Conservation (phyloP, 768 basidiomycete genomes). For the Tephrocybe rancida region DNA sequence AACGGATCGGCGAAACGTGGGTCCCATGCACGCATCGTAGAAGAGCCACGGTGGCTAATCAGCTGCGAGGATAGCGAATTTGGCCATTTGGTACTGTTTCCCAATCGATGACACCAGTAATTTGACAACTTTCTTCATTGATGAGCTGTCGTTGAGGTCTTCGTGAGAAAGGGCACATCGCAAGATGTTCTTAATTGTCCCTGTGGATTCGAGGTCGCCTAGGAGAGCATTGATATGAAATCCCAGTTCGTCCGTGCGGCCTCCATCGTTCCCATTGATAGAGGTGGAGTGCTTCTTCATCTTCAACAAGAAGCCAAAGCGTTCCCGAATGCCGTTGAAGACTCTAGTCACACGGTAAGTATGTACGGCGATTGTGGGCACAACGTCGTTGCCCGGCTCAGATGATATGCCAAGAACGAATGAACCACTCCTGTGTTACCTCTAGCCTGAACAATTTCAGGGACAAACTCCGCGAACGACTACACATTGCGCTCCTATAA, state of each 20-base stretch:
- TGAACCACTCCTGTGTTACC: conserved; percentile 2
- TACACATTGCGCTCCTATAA: not conserved
- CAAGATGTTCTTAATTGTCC: not conserved
- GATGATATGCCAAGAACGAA: conserved; percentile 2
- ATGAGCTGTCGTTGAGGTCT: not conserved
- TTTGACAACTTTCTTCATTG: not conserved
- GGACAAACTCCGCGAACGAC: not conserved
- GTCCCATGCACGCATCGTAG: conserved; percentile 4
- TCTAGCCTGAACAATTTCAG: conserved; percentile 1
- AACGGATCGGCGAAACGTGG: not conserved
- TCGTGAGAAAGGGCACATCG: conserved; percentile 3
- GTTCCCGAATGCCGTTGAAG: conserved; percentile 7
- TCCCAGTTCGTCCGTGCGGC: too few species aligned
- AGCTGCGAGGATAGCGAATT: conserved; percentile 1
- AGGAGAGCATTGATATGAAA: not conserved
- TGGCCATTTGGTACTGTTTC: not conserved
- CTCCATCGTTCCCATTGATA: conserved; percentile 3
- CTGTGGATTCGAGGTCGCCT: not conserved
- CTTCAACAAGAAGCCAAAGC: conserved; percentile 8
- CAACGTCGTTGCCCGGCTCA: not conserved
- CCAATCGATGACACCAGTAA: conserved; percentile 4
- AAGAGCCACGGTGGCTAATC: not conserved
- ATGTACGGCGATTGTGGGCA: not conserved
- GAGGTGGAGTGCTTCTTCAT: conserved; percentile 2
- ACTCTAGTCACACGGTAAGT: not conserved